Conservation (phyloP, 805 yeast species). For the Millerago galiae region DNA sequence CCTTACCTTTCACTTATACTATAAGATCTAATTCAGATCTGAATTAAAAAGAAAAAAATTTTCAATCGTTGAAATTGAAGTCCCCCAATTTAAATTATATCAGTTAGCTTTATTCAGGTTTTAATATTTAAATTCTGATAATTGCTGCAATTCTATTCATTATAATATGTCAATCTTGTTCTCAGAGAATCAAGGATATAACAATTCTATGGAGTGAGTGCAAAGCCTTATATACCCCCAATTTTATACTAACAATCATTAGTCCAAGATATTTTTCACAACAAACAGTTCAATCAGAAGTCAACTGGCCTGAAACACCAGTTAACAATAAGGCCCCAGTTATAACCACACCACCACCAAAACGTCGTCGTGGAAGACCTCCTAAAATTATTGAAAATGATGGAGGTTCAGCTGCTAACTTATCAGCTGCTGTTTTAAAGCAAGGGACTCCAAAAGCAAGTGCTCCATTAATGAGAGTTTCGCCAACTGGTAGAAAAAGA, state of each 20-base stretch:
- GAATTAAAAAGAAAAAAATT: no score
- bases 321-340: not conserved
- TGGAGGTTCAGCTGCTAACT: slow-evolving; percentile 19
- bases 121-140: no score
- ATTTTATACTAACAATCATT: not conserved
- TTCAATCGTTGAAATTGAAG: no score
- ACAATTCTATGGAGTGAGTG: not conserved
- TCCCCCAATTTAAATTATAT: no score
- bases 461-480: slow-evolving; percentile 24
- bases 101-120: no score
- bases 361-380: slow-evolving; percentile 27
- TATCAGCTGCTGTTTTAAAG: slow-evolving; percentile 24
- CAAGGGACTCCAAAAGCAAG: slow-evolving; percentile 24
- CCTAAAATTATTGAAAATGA: slow-evolving; percentile 12
- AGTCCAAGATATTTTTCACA: not conserved
- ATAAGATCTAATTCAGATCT: not conserved
- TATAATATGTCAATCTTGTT: not conserved
- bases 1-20: not conserved
- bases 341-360: slow-evolving; percentile 17
- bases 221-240: no score
- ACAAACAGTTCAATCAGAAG: not conserved
- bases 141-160: no score
- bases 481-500: slow-evolving; percentile 12
- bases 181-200: not conserved
- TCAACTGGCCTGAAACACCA: not conserved